Evolutionary conservation across 805 yeast genomes (phyloP), one percentile per base, ranked within the genome.

Genomic region (Candida gorgasii): DNA sequence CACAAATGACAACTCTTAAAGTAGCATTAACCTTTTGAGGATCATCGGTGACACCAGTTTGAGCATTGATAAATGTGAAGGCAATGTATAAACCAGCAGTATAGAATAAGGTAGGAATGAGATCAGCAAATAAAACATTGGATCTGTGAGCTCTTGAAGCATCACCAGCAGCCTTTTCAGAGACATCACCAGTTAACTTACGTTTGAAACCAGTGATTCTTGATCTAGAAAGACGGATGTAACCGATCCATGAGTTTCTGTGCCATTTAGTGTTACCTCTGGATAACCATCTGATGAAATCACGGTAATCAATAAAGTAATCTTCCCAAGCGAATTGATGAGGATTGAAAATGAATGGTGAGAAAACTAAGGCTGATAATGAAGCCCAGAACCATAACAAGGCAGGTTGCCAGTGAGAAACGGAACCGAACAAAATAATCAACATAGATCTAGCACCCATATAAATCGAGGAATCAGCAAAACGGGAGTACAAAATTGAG

Each of bases 381-480:
- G 96, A 85, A 46, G 93, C 84, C 97, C 98, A 93, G 80, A 93
- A 93, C 97, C 97, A 93, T 50, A 92, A 67, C 55, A 93, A 74
- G 32, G 97, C 87, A 17, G 96, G 85, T 69, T 88, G 95, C 98
- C 98, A 86, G 58, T 80, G 82, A 20, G 89, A 76, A 54, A 81
- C 80, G 14, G 89, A 78, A 58, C 86, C 89, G 48, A 84, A 84
- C 47, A 84, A 63, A 50, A 85, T 73, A 75, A 85, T 79, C 61
- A 86, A 61, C 78, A 84, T 72, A 39, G 81, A 78, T 73, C 90
- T 80, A 15, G 88, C 84, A 68, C 95, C 95, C 82, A 84, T 78
- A 64, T 86, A 86, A 62, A 86, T 85, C 28, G 92, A 85, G 20
- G 89, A 82, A 47, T 84, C 86, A 37, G 89, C 81, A 62, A 84